Conservation (phyloP, 225 moss, liverwort and hornwort genomes). For the Bryum argenteum region DNA sequence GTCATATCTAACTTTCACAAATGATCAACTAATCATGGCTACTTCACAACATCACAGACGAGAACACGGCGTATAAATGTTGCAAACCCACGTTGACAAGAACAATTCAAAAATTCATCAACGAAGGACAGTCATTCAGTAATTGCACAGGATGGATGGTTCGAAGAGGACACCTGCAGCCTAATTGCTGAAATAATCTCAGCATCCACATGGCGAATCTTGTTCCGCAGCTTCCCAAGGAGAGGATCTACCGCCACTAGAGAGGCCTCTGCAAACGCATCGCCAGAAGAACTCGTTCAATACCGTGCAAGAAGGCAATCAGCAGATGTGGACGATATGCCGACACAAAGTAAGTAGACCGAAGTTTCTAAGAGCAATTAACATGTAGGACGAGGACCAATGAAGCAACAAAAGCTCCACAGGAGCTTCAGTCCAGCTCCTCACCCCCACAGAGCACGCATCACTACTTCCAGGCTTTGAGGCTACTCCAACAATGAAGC, state of each 20-base stretch:
- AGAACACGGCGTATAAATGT: slow-evolving; percentile 11
- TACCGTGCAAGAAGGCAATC: slow-evolving; percentile 19
- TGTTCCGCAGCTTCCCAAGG: slow-evolving; percentile 88
- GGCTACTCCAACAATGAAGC: too few species aligned
- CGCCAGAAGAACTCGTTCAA: slow-evolving; percentile 29
- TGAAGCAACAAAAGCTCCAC: slow-evolving; percentile 9
- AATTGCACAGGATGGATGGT: slow-evolving; percentile 24
- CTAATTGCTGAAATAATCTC: slow-evolving; percentile 94
- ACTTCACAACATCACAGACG: slow-evolving; percentile 12
- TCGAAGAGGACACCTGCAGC: slow-evolving; percentile 72
- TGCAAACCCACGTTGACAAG: slow-evolving; percentile 15
- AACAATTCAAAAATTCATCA: neutral
- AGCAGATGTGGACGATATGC: neutral
- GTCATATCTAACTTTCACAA: neutral
- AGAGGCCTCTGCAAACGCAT: slow-evolving; percentile 77
- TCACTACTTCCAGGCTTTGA: neutral
- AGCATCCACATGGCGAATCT: slow-evolving; percentile 96
- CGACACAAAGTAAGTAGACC: slow-evolving; percentile 1
- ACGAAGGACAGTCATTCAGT: slow-evolving; percentile 12
- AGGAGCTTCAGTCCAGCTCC: neutral
- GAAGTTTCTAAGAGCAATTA: slow-evolving; percentile 17
- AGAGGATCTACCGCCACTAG: slow-evolving; percentile 95
- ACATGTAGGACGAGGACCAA: slow-evolving; percentile 13
- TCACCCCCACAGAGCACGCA: slow-evolving; percentile 3
- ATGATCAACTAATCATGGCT: neutral